Conservation (phyloP, 2,329 filamentous ascomycete species). For the Erysiphe pulchra region DNA sequence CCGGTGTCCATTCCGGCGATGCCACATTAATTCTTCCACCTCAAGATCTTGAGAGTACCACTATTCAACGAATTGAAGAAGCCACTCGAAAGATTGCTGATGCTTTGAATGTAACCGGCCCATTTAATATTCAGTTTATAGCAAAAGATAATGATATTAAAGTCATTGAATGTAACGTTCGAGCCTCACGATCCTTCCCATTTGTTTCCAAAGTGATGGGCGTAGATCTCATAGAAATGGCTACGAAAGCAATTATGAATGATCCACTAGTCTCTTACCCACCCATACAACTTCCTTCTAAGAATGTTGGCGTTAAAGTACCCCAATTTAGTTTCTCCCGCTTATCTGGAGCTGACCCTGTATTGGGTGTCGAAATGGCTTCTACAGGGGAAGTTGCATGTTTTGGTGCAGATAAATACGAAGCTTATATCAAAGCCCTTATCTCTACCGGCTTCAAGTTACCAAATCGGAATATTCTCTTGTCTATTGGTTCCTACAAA, state of each 20-base stretch:
- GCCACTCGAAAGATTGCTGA: constrained; percentile 87
- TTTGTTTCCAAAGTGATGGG: constrained; percentile 99
- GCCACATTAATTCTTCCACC: constrained; percentile 86
- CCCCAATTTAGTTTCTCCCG: constrained; percentile 98
- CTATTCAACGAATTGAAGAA: constrained; percentile 74
- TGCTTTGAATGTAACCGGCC: constrained; percentile 84
- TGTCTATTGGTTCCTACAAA: constrained; percentile 93
- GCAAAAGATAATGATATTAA: constrained; percentile 99
- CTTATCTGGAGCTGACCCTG: constrained; percentile 82
- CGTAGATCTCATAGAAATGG: constrained; percentile 93
- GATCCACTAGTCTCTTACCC: constrained; percentile 66
- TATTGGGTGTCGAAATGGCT: constrained; percentile 95
- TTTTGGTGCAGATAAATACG: constrained; percentile 87
- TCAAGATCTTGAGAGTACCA: constrained; percentile 74
- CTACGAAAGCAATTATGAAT: constrained; percentile 85
- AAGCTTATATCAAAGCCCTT: constrained; percentile 89
- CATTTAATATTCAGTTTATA: constrained; percentile 98
- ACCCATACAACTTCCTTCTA: constrained; percentile 42
- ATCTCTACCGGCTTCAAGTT: constrained; percentile 92
- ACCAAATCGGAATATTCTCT: constrained; percentile 78
- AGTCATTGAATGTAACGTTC: constrained; percentile 97
- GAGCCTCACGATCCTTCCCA: constrained; percentile 86
- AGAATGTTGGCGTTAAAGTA: constrained; percentile 91
- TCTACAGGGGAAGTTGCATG: constrained; percentile 95
- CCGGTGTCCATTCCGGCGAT: constrained; percentile 93